phyloP scores from a whole-genome alignment of 108 stramenopile genomes.

The Cyclotella cryptica region DNA sequence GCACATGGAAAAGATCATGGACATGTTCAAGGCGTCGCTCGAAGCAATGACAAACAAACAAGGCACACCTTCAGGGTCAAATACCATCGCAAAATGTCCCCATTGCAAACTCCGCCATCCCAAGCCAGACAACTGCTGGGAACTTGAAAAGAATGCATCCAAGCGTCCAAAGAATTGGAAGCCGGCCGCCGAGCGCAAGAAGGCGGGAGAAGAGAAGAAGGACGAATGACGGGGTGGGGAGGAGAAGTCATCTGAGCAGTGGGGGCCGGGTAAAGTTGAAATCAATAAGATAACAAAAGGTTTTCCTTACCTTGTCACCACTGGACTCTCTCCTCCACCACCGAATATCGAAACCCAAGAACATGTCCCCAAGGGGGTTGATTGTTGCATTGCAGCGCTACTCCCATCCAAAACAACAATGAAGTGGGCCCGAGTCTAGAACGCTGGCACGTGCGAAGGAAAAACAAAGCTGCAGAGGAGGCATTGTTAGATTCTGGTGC shows the following conservation, averaged over 20 bases:
- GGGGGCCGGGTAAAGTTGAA: slow-evolving; percentile 5
- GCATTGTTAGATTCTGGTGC: slow-evolving; percentile 24
- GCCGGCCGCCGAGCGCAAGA: slow-evolving; percentile 4
- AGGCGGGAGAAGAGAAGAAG: slow-evolving; percentile 2
- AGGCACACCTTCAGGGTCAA: not conserved
- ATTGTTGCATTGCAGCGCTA: not conserved
- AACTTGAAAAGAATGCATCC: slow-evolving; percentile 6
- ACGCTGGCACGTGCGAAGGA: slow-evolving; percentile 1
- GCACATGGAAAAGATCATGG: too few relatives aligned
- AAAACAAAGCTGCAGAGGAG: slow-evolving; percentile 3
- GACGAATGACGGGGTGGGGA: slow-evolving; percentile 2
- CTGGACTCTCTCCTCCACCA: slow-evolving; percentile 18
- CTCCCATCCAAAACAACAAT: not conserved
- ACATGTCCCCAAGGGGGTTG: slow-evolving; percentile 4
- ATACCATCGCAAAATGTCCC: slow-evolving; percentile 3
- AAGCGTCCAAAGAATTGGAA: slow-evolving; percentile 11
- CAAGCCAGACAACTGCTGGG: slow-evolving; percentile 13
- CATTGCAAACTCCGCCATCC: slow-evolving; percentile 10
- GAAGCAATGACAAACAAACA: slow-evolving; percentile 1
- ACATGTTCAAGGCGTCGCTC: too few relatives aligned
- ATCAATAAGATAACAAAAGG: slow-evolving; percentile 5
- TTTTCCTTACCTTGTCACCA: slow-evolving; percentile 7
- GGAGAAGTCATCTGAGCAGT: slow-evolving; percentile 8
- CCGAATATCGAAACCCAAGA: not conserved
- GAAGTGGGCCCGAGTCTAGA: slow-evolving; percentile 3